These are phyloP conservation scores for Ramaria sp. DNA, from an alignment of 768 basidiomycete species.

Conservation along the genomic window DNA sequence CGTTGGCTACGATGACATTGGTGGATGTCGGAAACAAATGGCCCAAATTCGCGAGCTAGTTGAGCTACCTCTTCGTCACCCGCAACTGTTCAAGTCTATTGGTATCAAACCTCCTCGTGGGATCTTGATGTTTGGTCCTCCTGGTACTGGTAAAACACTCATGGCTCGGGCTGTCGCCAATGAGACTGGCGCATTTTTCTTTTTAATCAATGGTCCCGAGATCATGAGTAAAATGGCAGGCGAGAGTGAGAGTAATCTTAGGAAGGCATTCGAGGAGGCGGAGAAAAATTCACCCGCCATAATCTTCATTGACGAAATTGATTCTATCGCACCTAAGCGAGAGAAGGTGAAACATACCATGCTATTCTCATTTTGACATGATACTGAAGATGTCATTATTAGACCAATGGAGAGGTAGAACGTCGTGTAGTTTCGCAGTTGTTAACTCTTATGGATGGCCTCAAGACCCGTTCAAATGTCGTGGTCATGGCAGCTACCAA, in stretches of 20 bases:
- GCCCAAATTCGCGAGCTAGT: slow-evolving; percentile 99
- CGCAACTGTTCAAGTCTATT: slow-evolving; percentile 98
- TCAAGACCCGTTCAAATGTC: slow-evolving; percentile 97
- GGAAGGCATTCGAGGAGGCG: slow-evolving; percentile 99
- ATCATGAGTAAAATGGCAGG: slow-evolving; percentile 99
- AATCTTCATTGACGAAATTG: slow-evolving; percentile 99
- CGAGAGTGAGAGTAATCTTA: slow-evolving; percentile 91
- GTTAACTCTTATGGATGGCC: slow-evolving; percentile 96
- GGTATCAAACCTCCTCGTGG: slow-evolving; percentile 99
- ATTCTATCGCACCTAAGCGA: slow-evolving; percentile 98
- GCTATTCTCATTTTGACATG: neutral
- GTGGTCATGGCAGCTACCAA: slow-evolving; percentile 99
- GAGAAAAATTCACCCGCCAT: slow-evolving; percentile 99
- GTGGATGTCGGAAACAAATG: slow-evolving; percentile 99
- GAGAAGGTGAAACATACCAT: slow-evolving; percentile 61
- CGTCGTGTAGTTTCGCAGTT: slow-evolving; percentile 98
- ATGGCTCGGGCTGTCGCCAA: slow-evolving; percentile 99
- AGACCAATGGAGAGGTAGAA: slow-evolving; percentile 99
- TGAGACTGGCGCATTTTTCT: slow-evolving; percentile 99
- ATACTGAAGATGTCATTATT: neutral
- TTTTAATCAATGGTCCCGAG: slow-evolving; percentile 98
- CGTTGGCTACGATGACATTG: slow-evolving; percentile 98
- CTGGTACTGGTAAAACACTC: slow-evolving; percentile 98
- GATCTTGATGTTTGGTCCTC: slow-evolving; percentile 97
- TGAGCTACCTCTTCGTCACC: slow-evolving; percentile 94